A percentile compares a stretch with the other conserved stretches of the same genome.
These are phyloP conservation scores for Pseudotsuga menziesii DNA, from an alignment of 75 land plant species.

Conservation along the genomic window DNA sequence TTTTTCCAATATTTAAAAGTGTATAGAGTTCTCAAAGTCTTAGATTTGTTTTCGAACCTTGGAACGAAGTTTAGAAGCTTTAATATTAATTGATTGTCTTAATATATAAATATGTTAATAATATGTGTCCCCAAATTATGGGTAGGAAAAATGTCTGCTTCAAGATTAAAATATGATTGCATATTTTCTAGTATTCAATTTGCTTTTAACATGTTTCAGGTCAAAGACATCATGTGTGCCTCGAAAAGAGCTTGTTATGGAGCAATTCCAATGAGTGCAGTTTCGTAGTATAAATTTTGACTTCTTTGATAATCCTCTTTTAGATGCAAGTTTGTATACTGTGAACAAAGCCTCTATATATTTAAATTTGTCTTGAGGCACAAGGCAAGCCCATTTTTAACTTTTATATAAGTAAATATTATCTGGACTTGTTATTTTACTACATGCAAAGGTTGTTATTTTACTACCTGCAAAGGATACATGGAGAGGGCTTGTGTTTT, in stretches of 20 bases:
- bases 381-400: no score
- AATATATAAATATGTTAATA: not conserved
- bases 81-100: not conserved
- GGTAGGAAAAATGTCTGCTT: not conserved
- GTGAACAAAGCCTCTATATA: no score
- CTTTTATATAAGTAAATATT: no score
- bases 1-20: not conserved
- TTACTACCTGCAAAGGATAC: no score
- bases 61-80: not conserved
- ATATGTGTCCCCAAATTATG: not conserved
- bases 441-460: no score
- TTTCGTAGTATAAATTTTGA: no score
- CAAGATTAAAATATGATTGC: not conserved
- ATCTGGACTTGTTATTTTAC: no score
- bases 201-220: constrained; percentile 28
- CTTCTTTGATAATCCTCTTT: no score
- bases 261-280: constrained; percentile 2
- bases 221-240: constrained; percentile 87
- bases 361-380: no score
- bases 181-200: constrained; percentile 7
- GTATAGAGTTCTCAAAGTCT: not conserved
- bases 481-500: no score
- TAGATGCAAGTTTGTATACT: no score
- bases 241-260: constrained; percentile 82
- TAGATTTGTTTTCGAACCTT: not conserved